Evolutionary conservation across 192 early-diverging fungal species (phyloP).

Genomic region (Podila clonocystis): DNA sequence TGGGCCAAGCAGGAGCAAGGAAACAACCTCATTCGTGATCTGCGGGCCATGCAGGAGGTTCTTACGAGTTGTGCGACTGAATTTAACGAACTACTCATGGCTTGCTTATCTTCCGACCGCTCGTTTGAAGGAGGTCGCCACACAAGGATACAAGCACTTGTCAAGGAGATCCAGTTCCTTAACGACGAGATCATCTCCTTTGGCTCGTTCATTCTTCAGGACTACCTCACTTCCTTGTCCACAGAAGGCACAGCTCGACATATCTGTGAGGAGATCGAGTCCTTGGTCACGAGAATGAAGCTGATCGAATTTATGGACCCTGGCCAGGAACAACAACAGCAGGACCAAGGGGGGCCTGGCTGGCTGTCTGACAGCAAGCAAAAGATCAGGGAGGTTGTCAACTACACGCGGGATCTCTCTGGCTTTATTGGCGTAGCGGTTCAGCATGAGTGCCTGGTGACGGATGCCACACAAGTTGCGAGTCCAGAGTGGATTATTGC

Average conservation of each 20-base stretch:
- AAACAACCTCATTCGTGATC: constrained; percentile 23
- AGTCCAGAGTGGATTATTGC: constrained; percentile 32
- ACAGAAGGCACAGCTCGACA: constrained; percentile 7
- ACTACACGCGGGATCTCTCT: constrained; percentile 19
- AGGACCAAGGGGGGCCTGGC: neutral
- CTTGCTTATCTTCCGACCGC: neutral
- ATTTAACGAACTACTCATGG: neutral
- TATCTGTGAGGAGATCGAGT: constrained; percentile 28
- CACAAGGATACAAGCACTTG: constrained; percentile 3
- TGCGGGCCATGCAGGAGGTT: constrained; percentile 27
- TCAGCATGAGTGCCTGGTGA: constrained; percentile 34
- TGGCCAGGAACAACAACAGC: neutral
- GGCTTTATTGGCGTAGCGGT: constrained; percentile 31
- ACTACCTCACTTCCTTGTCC: constrained; percentile 23
- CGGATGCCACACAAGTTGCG: constrained; percentile 22
- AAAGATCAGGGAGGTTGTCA: constrained; percentile 27
- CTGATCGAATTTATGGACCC: constrained; percentile 8
- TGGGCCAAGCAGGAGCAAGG: constrained; percentile 41
- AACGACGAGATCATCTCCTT: constrained; percentile 27
- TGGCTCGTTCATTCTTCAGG: constrained; percentile 10
- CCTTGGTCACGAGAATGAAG: constrained; percentile 16
- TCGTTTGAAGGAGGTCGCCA: constrained; percentile 2
- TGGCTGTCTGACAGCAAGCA: constrained; percentile 12
- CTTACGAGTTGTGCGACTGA: constrained; percentile 14
- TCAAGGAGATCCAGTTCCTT: constrained; percentile 34